Conservation (phyloP, 176 grass and related monocot genomes). For the Rhipidocladum racemiflorum region DNA sequence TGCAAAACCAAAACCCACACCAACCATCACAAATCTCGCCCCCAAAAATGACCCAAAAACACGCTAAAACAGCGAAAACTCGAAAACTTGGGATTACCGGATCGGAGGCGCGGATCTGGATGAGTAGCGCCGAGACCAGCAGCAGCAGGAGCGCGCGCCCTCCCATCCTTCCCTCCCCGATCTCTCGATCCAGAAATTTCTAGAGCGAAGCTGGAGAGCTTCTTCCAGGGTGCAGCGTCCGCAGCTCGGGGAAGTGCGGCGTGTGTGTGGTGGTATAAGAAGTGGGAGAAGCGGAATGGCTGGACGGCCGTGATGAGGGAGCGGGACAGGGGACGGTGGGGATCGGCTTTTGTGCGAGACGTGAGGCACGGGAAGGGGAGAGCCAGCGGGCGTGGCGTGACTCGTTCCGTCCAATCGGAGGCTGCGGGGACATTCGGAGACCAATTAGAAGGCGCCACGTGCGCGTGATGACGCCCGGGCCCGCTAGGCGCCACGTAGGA, state of each 20-base stretch:
- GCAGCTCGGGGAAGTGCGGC: background rate
- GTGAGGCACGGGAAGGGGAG: background rate
- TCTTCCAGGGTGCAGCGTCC: background rate
- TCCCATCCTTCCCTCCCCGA: background rate
- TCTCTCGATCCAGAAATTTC: background rate
- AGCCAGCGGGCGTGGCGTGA: constrained; percentile 7
- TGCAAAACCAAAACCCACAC: constrained; percentile 26
- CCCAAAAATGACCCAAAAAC: background rate
- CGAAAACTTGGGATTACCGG: constrained; percentile 47
- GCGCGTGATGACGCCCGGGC: background rate
- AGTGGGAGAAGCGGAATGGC: background rate
- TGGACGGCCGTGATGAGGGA: constrained; percentile 1
- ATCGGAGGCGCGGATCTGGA: constrained; percentile 77
- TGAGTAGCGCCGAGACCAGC: constrained; percentile 47
- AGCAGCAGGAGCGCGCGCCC: constrained; percentile 37
- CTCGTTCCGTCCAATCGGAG: constrained; percentile 43
- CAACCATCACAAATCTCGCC: constrained; percentile 14
- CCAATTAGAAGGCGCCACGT: constrained; percentile 26
- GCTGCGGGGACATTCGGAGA: background rate
- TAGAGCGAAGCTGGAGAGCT: background rate
- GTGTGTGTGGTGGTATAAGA: background rate
- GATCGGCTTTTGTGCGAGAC: background rate
- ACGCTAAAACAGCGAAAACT: background rate
- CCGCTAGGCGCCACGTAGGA: no score
- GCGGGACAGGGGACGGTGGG: background rate